phyloP scores from a whole-genome alignment of 345 rosid species.

The Diplotaxis tenuifolia region DNA sequence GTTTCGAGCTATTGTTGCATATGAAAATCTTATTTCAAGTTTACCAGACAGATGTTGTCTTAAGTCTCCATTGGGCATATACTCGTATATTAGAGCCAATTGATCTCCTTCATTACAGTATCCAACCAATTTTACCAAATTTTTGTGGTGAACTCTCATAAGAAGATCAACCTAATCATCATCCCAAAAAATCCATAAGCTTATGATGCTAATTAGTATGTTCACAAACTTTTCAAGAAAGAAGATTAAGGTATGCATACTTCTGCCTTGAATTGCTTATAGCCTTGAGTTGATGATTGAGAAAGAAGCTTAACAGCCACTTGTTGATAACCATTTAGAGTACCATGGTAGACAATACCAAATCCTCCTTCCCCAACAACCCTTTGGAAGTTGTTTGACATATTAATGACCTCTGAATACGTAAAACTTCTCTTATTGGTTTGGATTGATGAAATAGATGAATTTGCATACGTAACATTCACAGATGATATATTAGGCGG shows the following conservation, averaged over 20 bases:
- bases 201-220: not conserved
- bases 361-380: not conserved
- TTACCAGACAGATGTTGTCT: not conserved
- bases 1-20: not conserved
- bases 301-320: not conserved
- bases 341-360: not conserved
- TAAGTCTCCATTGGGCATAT: not conserved
- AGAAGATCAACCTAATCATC: slow-evolving; percentile 10
- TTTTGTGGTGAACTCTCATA: not conserved
- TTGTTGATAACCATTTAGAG: not conserved
- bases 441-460: not conserved
- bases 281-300: not conserved
- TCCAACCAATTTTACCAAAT: not conserved
- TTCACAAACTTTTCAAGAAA: not conserved
- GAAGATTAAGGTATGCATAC: not conserved
- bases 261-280: not conserved
- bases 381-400: not conserved
- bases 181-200: not conserved
- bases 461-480: not conserved
- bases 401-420: not conserved
- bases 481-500: not conserved
- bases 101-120: not conserved
- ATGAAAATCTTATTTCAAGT: not conserved
- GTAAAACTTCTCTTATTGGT: not conserved
- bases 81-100: not conserved